Base-by-base conservation (phyloP, 2,329 filamentous ascomycete species). In the Colletotrichum orchidophilum region DNA sequence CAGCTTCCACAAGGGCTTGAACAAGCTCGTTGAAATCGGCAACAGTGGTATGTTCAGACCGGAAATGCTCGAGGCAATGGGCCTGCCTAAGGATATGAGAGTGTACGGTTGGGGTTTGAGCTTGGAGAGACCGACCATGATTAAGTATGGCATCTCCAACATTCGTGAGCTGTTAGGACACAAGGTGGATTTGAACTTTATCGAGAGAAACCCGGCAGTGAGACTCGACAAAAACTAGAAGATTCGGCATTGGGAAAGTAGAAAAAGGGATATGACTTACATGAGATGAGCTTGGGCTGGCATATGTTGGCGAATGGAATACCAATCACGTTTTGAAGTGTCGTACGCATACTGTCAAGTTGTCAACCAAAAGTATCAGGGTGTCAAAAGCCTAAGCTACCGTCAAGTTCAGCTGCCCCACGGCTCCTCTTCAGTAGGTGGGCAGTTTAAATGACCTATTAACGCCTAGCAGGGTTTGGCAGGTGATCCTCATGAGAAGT, bases 21-120 rank as follows among this genome's bases (percentile, higher is more conserved):
- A 90, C 77, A 97, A 97, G 86, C 92, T 97, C 85, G 94, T 98
- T 29, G 96, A 98, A 85, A 98, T 98, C 80, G 96, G 96, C 71
- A 98, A 99, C 85, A 96, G 93, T 77, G 96, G 96, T 74, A 98
- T 99, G 95, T 99, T 99, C 91, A 89, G 96, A 75, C 95, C 96
- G 1, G 96, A 99, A 84, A 98, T 98, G 96, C 83, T 98, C 78
- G 93, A 97, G 83, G 87, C 95, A 5, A 97, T 98, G 95, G 96
- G 96, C 39, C 83, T 98, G 78, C 95, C 95, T 27, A 94, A 92
- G 83, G 93, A 97, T 78, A 91, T 98, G 90, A 87, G 93, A 73
- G 95, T 98, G 11, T 98, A 97, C 80, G 96, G 96, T 39, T 98
- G 62, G 68, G 96, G 96, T 46, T 84, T 99, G 79, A 94, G 91